These are phyloP conservation scores for Globisporangium uncinulatum DNA, from an alignment of 352 stramenopile species.

Conservation along the genomic window DNA sequence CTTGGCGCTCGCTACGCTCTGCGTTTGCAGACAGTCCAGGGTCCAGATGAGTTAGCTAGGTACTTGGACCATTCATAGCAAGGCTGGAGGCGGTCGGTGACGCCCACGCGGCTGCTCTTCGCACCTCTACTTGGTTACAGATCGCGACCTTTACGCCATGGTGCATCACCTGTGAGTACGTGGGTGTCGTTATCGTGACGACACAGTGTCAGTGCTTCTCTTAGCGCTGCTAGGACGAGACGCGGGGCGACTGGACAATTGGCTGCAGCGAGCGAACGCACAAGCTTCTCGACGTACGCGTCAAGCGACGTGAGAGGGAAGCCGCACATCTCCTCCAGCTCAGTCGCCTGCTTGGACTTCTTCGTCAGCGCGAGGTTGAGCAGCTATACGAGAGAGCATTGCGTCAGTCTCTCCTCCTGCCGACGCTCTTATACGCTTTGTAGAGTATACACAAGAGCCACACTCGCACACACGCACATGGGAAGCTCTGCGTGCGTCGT, in stretches of 20 bases:
- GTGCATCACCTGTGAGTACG: slow-evolving; percentile 73
- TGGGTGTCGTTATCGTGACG: background rate
- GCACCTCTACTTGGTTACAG: slow-evolving; percentile 76
- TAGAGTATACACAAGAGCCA: no score
- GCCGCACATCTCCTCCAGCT: slow-evolving; percentile 69
- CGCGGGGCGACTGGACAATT: no score
- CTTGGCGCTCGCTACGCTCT: slow-evolving; percentile 46
- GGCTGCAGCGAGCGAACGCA: slow-evolving; percentile 15
- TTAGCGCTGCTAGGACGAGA: background rate
- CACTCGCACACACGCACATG: slow-evolving; percentile 27
- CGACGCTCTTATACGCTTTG: no score
- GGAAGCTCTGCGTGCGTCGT: slow-evolving; percentile 62
- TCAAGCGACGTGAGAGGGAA: slow-evolving; percentile 69
- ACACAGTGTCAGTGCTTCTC: background rate
- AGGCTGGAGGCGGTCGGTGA: no score
- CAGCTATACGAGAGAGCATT: slow-evolving; percentile 25
- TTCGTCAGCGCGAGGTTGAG: slow-evolving; percentile 64
- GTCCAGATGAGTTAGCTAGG: background rate
- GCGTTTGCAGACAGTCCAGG: background rate
- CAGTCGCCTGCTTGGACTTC: slow-evolving; percentile 52
- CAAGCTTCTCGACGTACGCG: slow-evolving; percentile 78
- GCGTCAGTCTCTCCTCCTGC: background rate
- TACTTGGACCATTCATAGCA: no score
- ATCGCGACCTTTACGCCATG: slow-evolving; percentile 81
- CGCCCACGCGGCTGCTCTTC: background rate